Conservation (phyloP, 225 moss, liverwort and hornwort genomes). For the Pseudisothecium myosuroides region DNA sequence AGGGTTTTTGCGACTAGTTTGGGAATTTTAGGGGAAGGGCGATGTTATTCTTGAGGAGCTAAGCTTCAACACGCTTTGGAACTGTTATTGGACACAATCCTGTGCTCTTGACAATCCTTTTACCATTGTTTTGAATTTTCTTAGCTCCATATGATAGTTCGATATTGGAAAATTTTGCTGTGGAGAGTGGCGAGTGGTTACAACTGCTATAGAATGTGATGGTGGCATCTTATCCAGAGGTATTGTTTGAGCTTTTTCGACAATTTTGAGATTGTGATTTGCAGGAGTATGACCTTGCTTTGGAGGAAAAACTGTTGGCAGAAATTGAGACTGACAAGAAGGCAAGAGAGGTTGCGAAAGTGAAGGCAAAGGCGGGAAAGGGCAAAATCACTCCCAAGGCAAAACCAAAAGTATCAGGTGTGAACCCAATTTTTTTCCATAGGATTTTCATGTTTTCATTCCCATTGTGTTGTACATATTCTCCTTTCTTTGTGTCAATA, state of each 20-base stretch:
- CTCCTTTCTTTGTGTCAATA: neutral
- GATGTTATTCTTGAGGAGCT: neutral
- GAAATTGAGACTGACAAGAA: slow-evolving; percentile 58
- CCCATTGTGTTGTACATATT: neutral
- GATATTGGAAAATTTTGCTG: neutral
- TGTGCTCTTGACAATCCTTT: neutral
- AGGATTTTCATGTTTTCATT: neutral
- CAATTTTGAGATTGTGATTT: neutral
- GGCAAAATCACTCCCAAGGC: slow-evolving; percentile 17
- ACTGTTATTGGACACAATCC: neutral
- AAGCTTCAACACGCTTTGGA: neutral
- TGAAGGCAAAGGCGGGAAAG: slow-evolving; percentile 2
- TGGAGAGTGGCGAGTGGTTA: neutral
- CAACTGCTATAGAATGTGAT: neutral
- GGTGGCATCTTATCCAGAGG: neutral
- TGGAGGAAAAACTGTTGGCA: slow-evolving; percentile 67
- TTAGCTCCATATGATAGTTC: neutral
- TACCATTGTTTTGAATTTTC: neutral
- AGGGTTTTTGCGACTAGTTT: neutral
- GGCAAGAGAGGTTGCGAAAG: slow-evolving; percentile 30
- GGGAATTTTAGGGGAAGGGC: neutral
- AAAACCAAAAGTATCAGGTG: slow-evolving; percentile 25
- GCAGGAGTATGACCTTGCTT: slow-evolving; percentile 56
- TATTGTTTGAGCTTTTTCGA: neutral
- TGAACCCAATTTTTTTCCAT: neutral